Conservation (phyloP, 202 grass and related monocot genomes). For the Setaria viridis region DNA sequence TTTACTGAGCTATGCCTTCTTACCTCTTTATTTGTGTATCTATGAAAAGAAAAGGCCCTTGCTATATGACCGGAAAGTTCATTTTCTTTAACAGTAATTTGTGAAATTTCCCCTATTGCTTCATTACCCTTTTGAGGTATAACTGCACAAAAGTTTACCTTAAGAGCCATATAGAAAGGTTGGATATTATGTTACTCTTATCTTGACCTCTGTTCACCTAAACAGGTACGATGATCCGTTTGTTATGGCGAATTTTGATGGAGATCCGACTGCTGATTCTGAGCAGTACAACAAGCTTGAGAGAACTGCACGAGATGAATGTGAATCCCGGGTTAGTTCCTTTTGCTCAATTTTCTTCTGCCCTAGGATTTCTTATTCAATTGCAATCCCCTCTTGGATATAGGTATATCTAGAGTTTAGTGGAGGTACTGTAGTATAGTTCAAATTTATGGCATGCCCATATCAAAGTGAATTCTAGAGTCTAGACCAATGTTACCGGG, state of each 20-base stretch:
- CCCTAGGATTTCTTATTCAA: conserved; percentile 33
- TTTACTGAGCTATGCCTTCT: conserved; percentile 27
- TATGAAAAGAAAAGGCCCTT: background rate
- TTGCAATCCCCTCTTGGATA: background rate
- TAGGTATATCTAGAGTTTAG: background rate
- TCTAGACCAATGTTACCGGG: conserved; percentile 2
- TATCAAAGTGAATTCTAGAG: conserved; percentile 20
- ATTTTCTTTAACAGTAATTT: conserved; percentile 17
- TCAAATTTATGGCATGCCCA: conserved; percentile 8
- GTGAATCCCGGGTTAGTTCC: conserved; percentile 78
- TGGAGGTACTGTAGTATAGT: background rate
- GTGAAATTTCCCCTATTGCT: conserved; percentile 16
- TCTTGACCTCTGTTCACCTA: conserved; percentile 34
- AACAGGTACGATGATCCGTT: conserved; percentile 83
- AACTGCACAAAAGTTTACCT: background rate
- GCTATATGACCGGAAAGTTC: conserved; percentile 6
- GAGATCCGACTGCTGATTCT: conserved; percentile 96
- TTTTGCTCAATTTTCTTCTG: conserved; percentile 32
- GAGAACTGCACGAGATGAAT: conserved; percentile 66
- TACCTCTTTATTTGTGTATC: conserved; percentile 31
- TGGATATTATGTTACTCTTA: conserved; percentile 30
- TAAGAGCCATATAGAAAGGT: conserved; percentile 11
- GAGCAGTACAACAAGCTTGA: conserved; percentile 89
- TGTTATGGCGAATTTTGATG: conserved; percentile 99
- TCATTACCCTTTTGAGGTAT: background rate